Percentiles rank a stretch among this genome's conserved stretches.
Conservation (phyloP, 2,329 filamentous ascomycete genomes). For the Coniochaeta sp. region DNA sequence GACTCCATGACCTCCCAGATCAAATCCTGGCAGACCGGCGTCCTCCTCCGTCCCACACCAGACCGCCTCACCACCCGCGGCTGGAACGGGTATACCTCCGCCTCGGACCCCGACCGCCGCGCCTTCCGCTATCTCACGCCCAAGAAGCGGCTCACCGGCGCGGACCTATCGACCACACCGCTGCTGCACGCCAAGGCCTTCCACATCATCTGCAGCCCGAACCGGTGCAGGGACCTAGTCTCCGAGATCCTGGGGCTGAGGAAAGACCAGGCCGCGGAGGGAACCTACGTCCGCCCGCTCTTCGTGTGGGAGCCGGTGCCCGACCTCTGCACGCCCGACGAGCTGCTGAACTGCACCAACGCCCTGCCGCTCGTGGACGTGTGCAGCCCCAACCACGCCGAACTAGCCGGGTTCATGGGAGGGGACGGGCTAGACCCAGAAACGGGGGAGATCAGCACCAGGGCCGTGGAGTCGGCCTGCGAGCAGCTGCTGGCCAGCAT, state of each 20-base stretch:
- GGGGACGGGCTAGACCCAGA: conserved; percentile 44
- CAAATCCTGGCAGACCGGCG: conserved; percentile 67
- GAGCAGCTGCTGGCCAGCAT: conserved; percentile 57
- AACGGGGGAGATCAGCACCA: conserved; percentile 44
- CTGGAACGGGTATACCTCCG: conserved; percentile 79
- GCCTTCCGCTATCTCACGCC: conserved; percentile 84
- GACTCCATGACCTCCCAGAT: conserved; percentile 54
- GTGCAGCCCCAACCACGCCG: conserved; percentile 75
- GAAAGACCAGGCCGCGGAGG: conserved; percentile 23
- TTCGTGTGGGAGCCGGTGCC: conserved; percentile 97
- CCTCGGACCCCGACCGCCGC: conserved; percentile 45
- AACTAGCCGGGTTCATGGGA: conserved; percentile 82
- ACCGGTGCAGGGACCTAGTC: conserved; percentile 69
- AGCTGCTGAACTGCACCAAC: conserved; percentile 57
- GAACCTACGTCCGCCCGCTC: conserved; percentile 47
- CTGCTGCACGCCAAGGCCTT: conserved; percentile 70
- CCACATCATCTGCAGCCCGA: conserved; percentile 79
- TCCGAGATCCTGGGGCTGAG: conserved; percentile 57
- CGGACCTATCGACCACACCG: conserved; percentile 52
- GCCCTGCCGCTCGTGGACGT: conserved; percentile 54
- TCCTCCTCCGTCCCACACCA: conserved; percentile 47
- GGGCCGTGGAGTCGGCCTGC: conserved; percentile 49
- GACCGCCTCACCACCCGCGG: conserved; percentile 74
- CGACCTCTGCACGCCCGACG: conserved; percentile 60
- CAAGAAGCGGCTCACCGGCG: conserved; percentile 71